Evolutionary conservation across 2,329 filamentous ascomycete genomes (phyloP).

Genomic region (Sclerotinia subarctica): DNA sequence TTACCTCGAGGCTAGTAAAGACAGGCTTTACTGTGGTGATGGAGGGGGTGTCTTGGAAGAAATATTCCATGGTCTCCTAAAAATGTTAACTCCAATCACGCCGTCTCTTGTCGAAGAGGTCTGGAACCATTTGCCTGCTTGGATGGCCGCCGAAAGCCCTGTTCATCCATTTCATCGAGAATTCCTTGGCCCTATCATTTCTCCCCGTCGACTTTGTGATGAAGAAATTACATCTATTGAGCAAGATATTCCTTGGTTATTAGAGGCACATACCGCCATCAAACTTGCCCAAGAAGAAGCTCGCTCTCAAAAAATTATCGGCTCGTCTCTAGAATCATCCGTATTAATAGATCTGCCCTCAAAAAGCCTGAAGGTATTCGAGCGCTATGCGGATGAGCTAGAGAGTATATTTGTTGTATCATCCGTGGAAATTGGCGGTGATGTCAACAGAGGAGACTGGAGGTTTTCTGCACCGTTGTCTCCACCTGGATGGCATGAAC

Average conservation of each 20-base stretch:
- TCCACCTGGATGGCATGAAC: conserved; percentile 21
- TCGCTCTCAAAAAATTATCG: conserved; percentile 67
- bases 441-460: conserved; percentile 47
- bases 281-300: conserved; percentile 74
- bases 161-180: conserved; percentile 45
- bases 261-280: conserved; percentile 56
- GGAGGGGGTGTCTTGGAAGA: conserved; percentile 60
- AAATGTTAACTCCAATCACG: conserved; percentile 77
- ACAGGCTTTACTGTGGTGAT: conserved; percentile 82
- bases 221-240: conserved; percentile 12
- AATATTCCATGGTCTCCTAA: conserved; percentile 69
- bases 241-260: conserved; percentile 31
- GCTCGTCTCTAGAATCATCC: conserved; percentile 75
- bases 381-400: conserved; percentile 42
- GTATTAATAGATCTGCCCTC: conserved; percentile 54
- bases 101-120: conserved; percentile 85
- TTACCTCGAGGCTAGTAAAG: conserved; percentile 91
- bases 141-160: conserved; percentile 49
- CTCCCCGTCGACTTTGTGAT: neutral
- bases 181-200: conserved; percentile 26
- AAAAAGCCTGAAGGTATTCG: conserved; percentile 36
- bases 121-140: conserved; percentile 71
- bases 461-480: conserved; percentile 37
- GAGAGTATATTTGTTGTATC: conserved; percentile 67
- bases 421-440: conserved; percentile 50